Conservation (phyloP, 371 early-diverging fungal species). For the Lichtheimia hyalospora region DNA sequence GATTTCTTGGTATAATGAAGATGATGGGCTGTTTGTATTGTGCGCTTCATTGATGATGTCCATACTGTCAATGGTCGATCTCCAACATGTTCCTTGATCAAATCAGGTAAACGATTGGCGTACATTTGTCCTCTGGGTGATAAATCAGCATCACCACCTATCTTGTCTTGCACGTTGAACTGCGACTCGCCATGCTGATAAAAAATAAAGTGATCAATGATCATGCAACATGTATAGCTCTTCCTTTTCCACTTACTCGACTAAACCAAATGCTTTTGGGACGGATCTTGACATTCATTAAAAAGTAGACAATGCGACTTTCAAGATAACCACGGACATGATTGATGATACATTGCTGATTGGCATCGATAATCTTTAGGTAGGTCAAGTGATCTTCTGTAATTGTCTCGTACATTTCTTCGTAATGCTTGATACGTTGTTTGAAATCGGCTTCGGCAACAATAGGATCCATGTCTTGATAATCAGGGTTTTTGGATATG, state of each 20-base stretch:
- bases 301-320: constrained; percentile 91
- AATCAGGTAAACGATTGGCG: constrained; percentile 76
- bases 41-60: constrained; percentile 93
- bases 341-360: constrained; percentile 20
- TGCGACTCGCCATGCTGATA: constrained; percentile 82
- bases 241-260: constrained; percentile 39
- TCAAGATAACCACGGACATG: constrained; percentile 83
- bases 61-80: constrained; percentile 81
- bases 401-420: constrained; percentile 84
- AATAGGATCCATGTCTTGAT: constrained; percentile 73
- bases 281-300: constrained; percentile 97
- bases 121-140: constrained; percentile 85
- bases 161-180: constrained; percentile 82
- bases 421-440: constrained; percentile 88
- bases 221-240: neutral
- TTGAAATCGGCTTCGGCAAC: constrained; percentile 86
- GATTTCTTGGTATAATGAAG: constrained; percentile 85
- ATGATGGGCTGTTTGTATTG: constrained; percentile 83
- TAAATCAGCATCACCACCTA: constrained; percentile 94
- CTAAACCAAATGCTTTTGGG: constrained; percentile 91
- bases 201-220: neutral
- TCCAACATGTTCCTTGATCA: constrained; percentile 73
- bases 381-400: constrained; percentile 68
- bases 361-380: constrained; percentile 87
- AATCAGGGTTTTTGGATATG: constrained; percentile 92